Percentiles rank a stretch among this genome's conserved stretches.
Evolutionary conservation across 352 stramenopile genomes (phyloP).

Genomic region (Globisporangium irregulare): DNA sequence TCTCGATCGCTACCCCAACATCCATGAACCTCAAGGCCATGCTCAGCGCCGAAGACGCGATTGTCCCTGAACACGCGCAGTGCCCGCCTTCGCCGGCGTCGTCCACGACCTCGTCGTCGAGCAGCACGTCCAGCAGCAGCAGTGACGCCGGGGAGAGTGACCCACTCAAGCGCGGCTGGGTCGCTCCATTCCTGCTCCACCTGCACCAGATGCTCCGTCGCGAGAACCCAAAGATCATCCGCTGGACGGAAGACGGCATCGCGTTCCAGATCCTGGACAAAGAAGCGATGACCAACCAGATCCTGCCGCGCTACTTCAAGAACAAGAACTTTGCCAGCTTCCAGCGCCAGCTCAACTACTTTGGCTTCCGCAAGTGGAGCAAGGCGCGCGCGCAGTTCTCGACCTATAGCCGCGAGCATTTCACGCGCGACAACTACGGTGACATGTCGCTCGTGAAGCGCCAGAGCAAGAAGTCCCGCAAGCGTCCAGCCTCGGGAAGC

Average conservation of each 20-base stretch:
- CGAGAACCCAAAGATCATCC: slow-evolving; percentile 77
- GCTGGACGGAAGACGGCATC: slow-evolving; percentile 72
- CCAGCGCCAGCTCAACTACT: slow-evolving; percentile 95
- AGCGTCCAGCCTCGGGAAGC: slow-evolving; percentile 43
- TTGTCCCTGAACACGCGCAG: background rate
- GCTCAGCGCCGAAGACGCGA: slow-evolving; percentile 21
- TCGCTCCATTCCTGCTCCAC: slow-evolving; percentile 84
- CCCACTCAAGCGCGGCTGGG: slow-evolving; percentile 58
- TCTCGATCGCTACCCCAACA: background rate
- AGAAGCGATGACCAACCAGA: slow-evolving; percentile 78
- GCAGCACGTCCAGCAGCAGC: slow-evolving; percentile 22
- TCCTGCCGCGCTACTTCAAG: slow-evolving; percentile 94
- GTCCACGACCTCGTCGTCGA: slow-evolving; percentile 24
- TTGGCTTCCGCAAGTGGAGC: slow-evolving; percentile 91
- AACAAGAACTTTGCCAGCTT: slow-evolving; percentile 96
- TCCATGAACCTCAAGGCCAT: slow-evolving; percentile 52
- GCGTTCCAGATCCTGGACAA: slow-evolving; percentile 88
- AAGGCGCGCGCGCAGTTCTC: slow-evolving; percentile 70
- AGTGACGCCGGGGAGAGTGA: slow-evolving; percentile 23
- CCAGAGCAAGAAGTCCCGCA: slow-evolving; percentile 83
- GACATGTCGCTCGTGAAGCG: slow-evolving; percentile 84
- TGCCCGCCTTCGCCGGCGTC: slow-evolving; percentile 37
- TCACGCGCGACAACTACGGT: slow-evolving; percentile 82
- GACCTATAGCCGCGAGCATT: slow-evolving; percentile 81
- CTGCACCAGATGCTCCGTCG: slow-evolving; percentile 82